A percentile compares a stretch with the other conserved stretches of the same genome.
These are phyloP conservation scores for Pachyrhizus erosus DNA, from an alignment of 306 rosid genomes.

Conservation along the genomic window DNA sequence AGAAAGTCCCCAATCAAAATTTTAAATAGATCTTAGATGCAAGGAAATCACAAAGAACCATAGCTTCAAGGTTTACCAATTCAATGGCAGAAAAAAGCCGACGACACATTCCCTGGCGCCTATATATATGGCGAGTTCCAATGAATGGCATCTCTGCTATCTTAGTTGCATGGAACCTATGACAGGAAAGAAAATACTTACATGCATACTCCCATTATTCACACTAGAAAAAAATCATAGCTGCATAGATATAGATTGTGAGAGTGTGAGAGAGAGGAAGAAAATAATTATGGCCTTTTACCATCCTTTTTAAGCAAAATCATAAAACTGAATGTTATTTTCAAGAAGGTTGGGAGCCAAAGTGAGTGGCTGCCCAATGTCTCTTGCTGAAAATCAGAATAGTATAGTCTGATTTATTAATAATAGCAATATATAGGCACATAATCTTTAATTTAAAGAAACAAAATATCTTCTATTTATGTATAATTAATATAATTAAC, in stretches of 20 bases:
- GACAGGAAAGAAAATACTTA: constrained; percentile 26
- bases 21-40: background rate
- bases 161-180: constrained; percentile 87
- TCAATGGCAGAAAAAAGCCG: constrained; percentile 86
- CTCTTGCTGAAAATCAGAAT: too few species aligned
- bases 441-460: too few species aligned
- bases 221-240: background rate
- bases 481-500: too few species aligned
- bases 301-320: background rate
- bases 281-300: background rate
- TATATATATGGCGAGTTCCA: constrained; percentile 86
- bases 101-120: constrained; percentile 97
- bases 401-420: too few species aligned
- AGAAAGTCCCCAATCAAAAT: background rate
- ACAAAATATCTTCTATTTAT: too few species aligned
- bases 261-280: background rate
- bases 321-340: constrained; percentile 9
- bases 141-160: constrained; percentile 95
- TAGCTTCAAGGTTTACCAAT: constrained; percentile 54
- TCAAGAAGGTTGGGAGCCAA: constrained; percentile 15
- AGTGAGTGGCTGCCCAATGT: constrained; percentile 10
- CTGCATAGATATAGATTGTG: background rate
- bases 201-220: constrained; percentile 1
- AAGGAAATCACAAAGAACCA: constrained; percentile 36
- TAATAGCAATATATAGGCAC: too few species aligned